Base-by-base conservation (phyloP, 306 rosid genomes). In the Echinosophora koreensis region DNA sequence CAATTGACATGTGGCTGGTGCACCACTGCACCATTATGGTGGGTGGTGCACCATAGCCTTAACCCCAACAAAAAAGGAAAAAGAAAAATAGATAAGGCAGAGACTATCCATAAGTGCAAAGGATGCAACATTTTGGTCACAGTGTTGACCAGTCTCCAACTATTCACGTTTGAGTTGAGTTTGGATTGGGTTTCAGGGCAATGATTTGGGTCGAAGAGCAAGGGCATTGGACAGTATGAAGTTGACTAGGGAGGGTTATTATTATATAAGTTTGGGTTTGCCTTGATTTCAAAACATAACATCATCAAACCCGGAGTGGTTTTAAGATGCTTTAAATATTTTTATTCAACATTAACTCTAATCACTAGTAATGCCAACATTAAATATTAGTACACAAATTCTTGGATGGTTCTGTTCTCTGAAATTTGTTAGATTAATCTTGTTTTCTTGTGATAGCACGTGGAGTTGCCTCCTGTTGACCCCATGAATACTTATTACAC, bases 401-500 rank as follows among this genome's bases (percentile, higher is more conserved):
- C 82, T 62, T 65, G 74, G 89, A 79, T 78, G 86, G 30, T 82
- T 85, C 84, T 82, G 82, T 82, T 79, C 80, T 79, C 80, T 70
- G 74, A 65, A 30, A 6, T 35, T 47, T 2, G 49, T 39, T 81
- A 42, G 42, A 59, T 73, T 73, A 34, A 72, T 77, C 22, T 66
- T 3, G 5, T 60, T 73, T 38, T 32, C 18, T 64, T 50, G 78
- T 28, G 76, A 8, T 65, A 18, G 34, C 77, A 62, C 65, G 80
- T 39, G 76, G 34, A 44, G 50, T 44, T 49, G 71, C 65, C 13
- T 55, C 71, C 76, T 22, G 76, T 73, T 81, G 83, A 81, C 79
- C 56, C 18, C 38, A 69, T 59, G 35, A 65, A 15, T 54, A 73
- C 46, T 82, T 51, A 61, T 39, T 65, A 18, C 82, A 58, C 71